These are phyloP conservation scores for Phyllosticta capitalensis DNA, from an alignment of 2,329 filamentous ascomycete species.

Conservation along the genomic window DNA sequence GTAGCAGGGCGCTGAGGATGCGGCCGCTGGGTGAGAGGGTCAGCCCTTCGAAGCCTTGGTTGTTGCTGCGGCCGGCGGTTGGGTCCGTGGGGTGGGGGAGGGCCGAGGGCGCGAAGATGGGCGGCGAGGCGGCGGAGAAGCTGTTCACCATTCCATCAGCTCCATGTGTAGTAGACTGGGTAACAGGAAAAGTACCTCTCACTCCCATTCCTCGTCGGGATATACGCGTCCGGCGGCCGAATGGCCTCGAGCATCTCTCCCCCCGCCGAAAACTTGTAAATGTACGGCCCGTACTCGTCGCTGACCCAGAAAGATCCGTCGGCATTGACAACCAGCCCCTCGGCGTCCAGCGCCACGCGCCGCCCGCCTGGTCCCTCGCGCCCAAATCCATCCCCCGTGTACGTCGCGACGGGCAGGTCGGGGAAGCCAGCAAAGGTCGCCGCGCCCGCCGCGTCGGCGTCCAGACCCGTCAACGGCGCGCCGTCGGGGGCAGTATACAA, in stretches of 20 bases:
- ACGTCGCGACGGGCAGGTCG: constrained; percentile 53
- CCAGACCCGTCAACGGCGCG: constrained; percentile 53
- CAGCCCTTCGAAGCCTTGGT: constrained; percentile 66
- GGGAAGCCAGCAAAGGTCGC: constrained; percentile 50
- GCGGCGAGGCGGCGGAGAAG: constrained; percentile 56
- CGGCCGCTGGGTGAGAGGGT: constrained; percentile 54
- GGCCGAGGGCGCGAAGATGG: constrained; percentile 45
- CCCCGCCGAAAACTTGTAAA: constrained; percentile 52
- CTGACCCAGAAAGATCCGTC: constrained; percentile 57
- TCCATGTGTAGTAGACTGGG: not conserved
- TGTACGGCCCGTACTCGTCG: constrained; percentile 62
- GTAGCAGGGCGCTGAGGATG: constrained; percentile 54
- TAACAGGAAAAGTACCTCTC: constrained; percentile 26
- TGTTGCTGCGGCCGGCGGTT: constrained; percentile 56
- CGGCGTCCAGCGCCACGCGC: constrained; percentile 53
- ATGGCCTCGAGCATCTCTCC: constrained; percentile 56
- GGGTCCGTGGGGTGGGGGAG: constrained; percentile 47
- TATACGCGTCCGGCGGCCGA: constrained; percentile 52
- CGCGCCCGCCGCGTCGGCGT: constrained; percentile 47
- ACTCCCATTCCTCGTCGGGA: constrained; percentile 53
- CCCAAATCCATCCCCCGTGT: constrained; percentile 59
- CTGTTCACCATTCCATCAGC: constrained; percentile 18
- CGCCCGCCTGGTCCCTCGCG: constrained; percentile 49
- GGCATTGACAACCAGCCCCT: constrained; percentile 53
- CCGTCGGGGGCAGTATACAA: constrained; percentile 55